phyloP scores from a whole-genome alignment of 129 eudicot species.

The Flaveria trinervia region DNA sequence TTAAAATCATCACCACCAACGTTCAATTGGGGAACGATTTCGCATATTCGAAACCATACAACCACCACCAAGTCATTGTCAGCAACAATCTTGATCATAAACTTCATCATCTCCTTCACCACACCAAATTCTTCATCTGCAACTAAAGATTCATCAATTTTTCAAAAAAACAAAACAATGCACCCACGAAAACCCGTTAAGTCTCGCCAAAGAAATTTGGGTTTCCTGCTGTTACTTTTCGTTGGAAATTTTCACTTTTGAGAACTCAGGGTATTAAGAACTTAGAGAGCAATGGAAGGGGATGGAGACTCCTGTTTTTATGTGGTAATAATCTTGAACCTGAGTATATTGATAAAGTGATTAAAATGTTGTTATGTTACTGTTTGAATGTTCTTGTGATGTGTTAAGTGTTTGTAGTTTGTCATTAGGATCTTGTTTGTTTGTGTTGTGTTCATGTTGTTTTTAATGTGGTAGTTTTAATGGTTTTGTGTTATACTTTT shows the following conservation, averaged over 20 bases:
- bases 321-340: neutral
- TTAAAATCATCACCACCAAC: neutral
- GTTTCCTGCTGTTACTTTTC: neutral
- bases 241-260: neutral
- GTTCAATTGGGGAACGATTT: slow-evolving; percentile 13
- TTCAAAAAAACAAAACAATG: slow-evolving; percentile 21
- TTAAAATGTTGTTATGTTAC: no score
- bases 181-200: slow-evolving; percentile 10
- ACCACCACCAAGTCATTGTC: slow-evolving; percentile 40
- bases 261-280: neutral
- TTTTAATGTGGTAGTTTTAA: neutral
- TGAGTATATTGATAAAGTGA: neutral
- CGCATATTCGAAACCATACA: slow-evolving; percentile 34
- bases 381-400: neutral
- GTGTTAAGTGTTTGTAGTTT: slow-evolving; percentile 9
- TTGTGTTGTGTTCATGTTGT: neutral
- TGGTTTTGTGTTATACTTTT: neutral
- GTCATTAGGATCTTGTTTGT: neutral
- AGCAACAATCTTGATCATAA: slow-evolving; percentile 33
- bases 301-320: slow-evolving; percentile 45
- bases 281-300: slow-evolving; percentile 43
- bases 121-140: neutral
- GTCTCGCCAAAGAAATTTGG: slow-evolving; percentile 11
- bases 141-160: neutral
- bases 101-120: slow-evolving; percentile 37